Evolutionary conservation across 2,329 filamentous ascomycete genomes (phyloP), one percentile per base, ranked within the genome.

Genomic region (Xylaria sp.): DNA sequence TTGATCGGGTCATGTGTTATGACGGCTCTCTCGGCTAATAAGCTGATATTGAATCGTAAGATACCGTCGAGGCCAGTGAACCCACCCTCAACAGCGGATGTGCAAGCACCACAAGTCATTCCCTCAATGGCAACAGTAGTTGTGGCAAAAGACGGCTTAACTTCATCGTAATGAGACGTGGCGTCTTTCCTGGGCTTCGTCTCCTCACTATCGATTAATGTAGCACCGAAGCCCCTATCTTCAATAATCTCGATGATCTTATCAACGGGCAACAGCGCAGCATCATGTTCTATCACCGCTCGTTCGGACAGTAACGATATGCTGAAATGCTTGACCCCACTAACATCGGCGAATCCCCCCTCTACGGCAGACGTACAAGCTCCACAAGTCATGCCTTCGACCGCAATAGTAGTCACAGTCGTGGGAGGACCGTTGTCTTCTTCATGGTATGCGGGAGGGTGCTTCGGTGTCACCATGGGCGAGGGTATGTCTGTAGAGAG

Each of bases 81-180:
- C 3, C 91, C 92, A 53, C 87, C 84, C 72, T 97, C 92, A 1
- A 98, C 88, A 5, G 94, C 93, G 1, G 94, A 94, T 0, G 95
- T 98, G 77, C 95, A 99, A 43, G 95, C 92, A 21, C 94, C 94
- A 74, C 95, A 98, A 1, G 95, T 99, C 95, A 99, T 99, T 53
- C 95, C 95, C 69, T 95, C 92, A 57, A 99, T 92, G 4, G 91
- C 88, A 17, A 99, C 84, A 0, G 94, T 98, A 0, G 94, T 97
- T 0, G 87, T 92, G 60, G 89, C 83, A 3, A 85, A 72, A 53
- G 79, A 78, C 65, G 80, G 76, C 60, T 74, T 74, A 63, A 75
- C 71, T 57, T 70, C 70, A n/a, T 71, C 67, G 4, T 61, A 60
- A 2, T 72, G 64, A 4, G 69, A 67, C 25, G 70, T 71, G 7